Evolutionary conservation across 164 flowering plant genomes (phyloP).

Genomic region (Magnolia officinalis): DNA sequence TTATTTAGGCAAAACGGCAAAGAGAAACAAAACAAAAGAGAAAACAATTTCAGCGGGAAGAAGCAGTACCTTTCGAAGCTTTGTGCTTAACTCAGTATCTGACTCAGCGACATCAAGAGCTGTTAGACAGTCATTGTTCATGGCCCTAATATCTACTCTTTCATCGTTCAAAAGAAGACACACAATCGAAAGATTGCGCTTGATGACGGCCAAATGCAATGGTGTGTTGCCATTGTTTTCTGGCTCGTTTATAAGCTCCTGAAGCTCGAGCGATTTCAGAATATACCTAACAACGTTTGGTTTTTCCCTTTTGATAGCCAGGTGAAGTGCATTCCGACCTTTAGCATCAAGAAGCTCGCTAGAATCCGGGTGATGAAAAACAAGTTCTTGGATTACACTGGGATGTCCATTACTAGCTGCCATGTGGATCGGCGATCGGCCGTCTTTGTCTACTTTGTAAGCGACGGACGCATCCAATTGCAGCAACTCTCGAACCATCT

Average conservation of each 20-base stretch:
- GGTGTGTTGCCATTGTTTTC: slow-evolving; percentile 11
- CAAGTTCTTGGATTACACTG: neutral
- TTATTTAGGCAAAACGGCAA: too few species aligned
- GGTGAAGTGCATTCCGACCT: slow-evolving; percentile 12
- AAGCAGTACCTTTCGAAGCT: slow-evolving; percentile 4
- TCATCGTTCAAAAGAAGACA: neutral
- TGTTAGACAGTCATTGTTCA: neutral
- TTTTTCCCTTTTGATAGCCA: neutral
- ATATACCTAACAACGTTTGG: neutral
- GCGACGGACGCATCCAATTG: neutral
- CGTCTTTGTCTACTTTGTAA: neutral
- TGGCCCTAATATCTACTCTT: slow-evolving; percentile 1
- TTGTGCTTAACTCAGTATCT: neutral
- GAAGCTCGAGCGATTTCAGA: neutral
- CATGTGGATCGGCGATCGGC: slow-evolving; percentile 3
- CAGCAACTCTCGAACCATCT: neutral
- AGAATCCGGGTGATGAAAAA: slow-evolving; percentile 1
- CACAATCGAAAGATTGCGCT: neutral
- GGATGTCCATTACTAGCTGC: slow-evolving; percentile 1
- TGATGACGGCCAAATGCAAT: slow-evolving; percentile 4
- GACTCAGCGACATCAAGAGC: slow-evolving; percentile 8
- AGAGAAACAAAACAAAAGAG: too few species aligned
- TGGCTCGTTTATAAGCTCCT: slow-evolving; percentile 6
- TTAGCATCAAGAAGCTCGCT: neutral
- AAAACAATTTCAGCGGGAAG: too few species aligned